Conservation (phyloP, 225 moss, liverwort and hornwort genomes). For the Pseudisothecium myosuroides region DNA sequence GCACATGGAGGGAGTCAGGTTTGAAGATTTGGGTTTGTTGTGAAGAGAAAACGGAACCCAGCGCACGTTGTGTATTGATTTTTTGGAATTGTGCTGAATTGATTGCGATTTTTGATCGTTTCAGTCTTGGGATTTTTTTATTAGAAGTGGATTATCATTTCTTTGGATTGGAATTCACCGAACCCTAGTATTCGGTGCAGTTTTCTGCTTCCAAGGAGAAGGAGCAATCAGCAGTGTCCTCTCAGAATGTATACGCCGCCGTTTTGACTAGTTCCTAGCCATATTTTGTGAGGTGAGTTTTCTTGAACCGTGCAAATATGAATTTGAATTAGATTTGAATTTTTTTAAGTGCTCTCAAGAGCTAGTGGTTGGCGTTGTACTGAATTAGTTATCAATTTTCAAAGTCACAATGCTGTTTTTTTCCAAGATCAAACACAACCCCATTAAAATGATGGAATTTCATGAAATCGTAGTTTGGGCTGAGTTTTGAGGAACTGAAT, state of each 20-base stretch:
- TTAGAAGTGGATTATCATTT: not conserved
- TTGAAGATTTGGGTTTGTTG: not conserved
- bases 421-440: not conserved
- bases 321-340: not conserved
- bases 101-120: not conserved
- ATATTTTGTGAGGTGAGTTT: not conserved
- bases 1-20: not conserved
- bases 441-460: not conserved
- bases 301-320: not conserved
- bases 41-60: not conserved
- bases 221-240: not conserved
- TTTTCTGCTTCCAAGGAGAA: not conserved
- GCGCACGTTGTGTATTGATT: not conserved
- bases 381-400: not conserved
- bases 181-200: not conserved
- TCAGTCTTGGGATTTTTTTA: not conserved
- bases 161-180: not conserved
- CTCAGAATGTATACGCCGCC: not conserved
- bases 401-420: no score
- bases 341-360: not conserved
- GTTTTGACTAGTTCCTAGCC: not conserved
- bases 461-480: not conserved
- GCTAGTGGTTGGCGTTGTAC: not conserved
- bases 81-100: not conserved
- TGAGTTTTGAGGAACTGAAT: not conserved